phyloP scores from a whole-genome alignment of 225 moss, liverwort and hornwort genomes.

The Ulota crispa region DNA sequence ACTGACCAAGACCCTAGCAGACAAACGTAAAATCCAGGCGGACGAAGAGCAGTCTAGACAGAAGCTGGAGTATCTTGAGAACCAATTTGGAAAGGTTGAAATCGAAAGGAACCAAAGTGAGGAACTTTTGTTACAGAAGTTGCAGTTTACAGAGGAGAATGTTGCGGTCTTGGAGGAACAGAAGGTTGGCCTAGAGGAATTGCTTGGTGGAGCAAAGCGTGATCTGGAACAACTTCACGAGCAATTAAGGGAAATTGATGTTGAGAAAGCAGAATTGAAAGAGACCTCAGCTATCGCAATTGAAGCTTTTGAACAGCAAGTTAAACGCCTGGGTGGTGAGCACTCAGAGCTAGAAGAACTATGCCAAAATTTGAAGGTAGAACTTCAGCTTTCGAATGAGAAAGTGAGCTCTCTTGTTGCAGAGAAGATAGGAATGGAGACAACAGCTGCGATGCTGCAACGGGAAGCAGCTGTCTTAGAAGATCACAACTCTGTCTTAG shows the following conservation, averaged over 20 bases:
- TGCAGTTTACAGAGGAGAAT: conserved; percentile 25
- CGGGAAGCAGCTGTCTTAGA: conserved; percentile 29
- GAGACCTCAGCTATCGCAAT: conserved; percentile 15
- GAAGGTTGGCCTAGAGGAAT: conserved; percentile 12
- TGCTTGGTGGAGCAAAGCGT: conserved; percentile 23
- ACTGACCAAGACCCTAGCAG: conserved; percentile 30
- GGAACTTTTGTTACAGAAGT: conserved; percentile 24
- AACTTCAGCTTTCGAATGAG: conserved; percentile 30
- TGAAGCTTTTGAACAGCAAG: conserved; percentile 39
- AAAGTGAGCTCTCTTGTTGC: conserved; percentile 20
- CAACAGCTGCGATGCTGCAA: conserved; percentile 26
- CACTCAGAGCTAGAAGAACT: conserved; percentile 39
- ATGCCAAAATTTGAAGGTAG: conserved; percentile 36
- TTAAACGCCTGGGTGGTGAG: conserved; percentile 37
- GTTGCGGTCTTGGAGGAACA: conserved; percentile 23
- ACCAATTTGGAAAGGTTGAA: conserved; percentile 23
- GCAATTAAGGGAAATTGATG: conserved; percentile 10
- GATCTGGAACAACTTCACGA: conserved; percentile 28
- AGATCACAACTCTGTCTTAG: conserved; percentile 46
- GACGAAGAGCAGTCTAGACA: conserved; percentile 32
- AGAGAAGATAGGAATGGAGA: conserved; percentile 27
- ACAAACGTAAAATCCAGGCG: conserved; percentile 18
- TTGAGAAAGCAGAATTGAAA: conserved; percentile 23
- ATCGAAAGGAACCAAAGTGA: conserved; percentile 24
- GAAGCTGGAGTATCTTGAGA: conserved; percentile 26